phyloP scores from a whole-genome alignment of 73 alveolate genomes.

The Paramecium octaurelia region DNA sequence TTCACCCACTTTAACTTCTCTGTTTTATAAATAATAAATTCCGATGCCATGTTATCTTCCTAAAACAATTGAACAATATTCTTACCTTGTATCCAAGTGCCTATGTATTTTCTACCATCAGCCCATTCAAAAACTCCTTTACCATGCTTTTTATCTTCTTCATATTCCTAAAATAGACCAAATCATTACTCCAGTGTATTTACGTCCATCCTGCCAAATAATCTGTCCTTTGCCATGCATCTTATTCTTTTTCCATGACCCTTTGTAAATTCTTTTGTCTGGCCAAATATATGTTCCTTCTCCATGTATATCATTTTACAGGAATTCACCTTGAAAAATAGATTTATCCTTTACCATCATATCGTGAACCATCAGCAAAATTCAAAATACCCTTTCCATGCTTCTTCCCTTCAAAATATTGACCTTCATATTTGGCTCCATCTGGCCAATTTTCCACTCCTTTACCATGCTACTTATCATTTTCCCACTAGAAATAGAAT shows the following conservation, averaged over 20 bases:
- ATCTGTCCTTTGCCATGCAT: constrained; percentile 63
- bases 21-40: constrained; percentile 35
- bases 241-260: constrained; percentile 50
- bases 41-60: constrained; percentile 59
- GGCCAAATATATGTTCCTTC: constrained; percentile 51
- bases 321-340: background rate
- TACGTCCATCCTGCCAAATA: constrained; percentile 78
- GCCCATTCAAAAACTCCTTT: constrained; percentile 76
- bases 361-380: constrained; percentile 70
- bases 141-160: constrained; percentile 76
- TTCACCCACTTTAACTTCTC: constrained; percentile 57
- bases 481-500: background rate
- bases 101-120: constrained; percentile 75
- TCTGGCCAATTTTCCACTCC: constrained; percentile 74
- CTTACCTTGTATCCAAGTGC: constrained; percentile 72
- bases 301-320: constrained; percentile 47
- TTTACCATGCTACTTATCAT: constrained; percentile 67
- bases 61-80: background rate
- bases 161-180: constrained; percentile 37
- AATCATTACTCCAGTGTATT: constrained; percentile 66
- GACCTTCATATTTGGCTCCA: constrained; percentile 72
- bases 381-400: constrained; percentile 73
- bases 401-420: constrained; percentile 69
- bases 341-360: background rate
- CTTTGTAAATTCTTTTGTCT: constrained; percentile 43